Evolutionary conservation across 2,329 filamentous ascomycete genomes (phyloP).

Genomic region (Phaeosphaeria sp.): DNA sequence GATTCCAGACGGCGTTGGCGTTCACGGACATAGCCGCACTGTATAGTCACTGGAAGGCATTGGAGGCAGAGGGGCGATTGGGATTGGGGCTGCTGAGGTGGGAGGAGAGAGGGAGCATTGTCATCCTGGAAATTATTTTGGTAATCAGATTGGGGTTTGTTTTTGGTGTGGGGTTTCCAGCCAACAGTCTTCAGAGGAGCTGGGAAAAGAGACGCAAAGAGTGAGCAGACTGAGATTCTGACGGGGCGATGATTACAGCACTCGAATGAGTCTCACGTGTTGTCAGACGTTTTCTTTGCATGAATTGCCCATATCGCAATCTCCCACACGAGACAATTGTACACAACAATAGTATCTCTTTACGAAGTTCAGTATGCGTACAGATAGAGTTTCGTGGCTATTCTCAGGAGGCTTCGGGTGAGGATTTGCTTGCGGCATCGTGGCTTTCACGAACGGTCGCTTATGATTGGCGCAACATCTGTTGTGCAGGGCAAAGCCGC

Average conservation of each 20-base stretch:
- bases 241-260: neutral
- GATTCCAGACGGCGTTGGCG: conserved; percentile 5
- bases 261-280: neutral
- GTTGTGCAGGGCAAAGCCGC: neutral
- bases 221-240: neutral
- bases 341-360: neutral
- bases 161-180: neutral
- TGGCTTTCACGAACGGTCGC: neutral
- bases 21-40: conserved; percentile 8
- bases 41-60: conserved; percentile 8
- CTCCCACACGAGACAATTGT: neutral
- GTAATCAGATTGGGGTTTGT: conserved; percentile 5
- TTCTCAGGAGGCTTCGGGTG: neutral
- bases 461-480: neutral
- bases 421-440: neutral
- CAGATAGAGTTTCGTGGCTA: neutral
- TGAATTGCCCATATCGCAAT: neutral
- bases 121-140: conserved; percentile 1
- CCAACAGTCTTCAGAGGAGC: neutral
- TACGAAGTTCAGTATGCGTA: neutral
- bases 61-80: conserved; percentile 6
- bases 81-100: conserved; percentile 4
- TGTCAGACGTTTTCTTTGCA: neutral
- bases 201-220: neutral
- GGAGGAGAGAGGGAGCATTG: conserved; percentile 4